These are phyloP conservation scores for Dactylonectria estremocensis DNA, from an alignment of 2,329 filamentous ascomycete genomes.

Conservation along the genomic window DNA sequence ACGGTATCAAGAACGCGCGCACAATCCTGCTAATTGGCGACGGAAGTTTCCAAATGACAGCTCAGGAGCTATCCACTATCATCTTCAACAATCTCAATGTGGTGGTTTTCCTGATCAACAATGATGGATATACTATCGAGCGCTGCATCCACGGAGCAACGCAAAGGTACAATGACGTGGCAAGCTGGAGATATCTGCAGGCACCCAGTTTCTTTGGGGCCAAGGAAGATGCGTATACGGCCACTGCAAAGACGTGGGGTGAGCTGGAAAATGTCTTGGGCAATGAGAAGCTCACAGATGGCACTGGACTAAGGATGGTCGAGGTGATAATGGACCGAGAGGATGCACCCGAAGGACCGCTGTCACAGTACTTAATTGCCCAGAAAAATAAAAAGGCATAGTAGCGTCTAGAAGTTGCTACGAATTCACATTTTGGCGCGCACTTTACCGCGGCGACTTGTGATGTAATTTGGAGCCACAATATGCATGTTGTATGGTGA, in stretches of 20 bases:
- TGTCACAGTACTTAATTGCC: neutral
- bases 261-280: constrained; percentile 59
- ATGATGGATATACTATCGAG: constrained; percentile 73
- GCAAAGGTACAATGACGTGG: constrained; percentile 68
- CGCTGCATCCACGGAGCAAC: constrained; percentile 69
- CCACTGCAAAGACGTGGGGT: constrained; percentile 59
- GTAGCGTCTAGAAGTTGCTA: neutral
- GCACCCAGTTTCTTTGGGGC: constrained; percentile 66
- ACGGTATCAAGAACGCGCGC: constrained; percentile 43
- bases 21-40: constrained; percentile 74
- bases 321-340: constrained; percentile 53
- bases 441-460: no score
- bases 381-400: neutral
- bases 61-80: constrained; percentile 76
- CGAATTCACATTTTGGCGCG: neutral
- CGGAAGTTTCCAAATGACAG: constrained; percentile 77
- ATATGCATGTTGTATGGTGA: no score
- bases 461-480: neutral
- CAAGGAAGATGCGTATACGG: constrained; percentile 56
- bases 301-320: constrained; percentile 50
- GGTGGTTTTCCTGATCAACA: constrained; percentile 70
- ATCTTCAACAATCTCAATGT: constrained; percentile 67
- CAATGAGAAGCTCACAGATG: constrained; percentile 35
- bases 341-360: constrained; percentile 36
- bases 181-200: constrained; percentile 67